Evolutionary conservation across 2,329 filamentous ascomycete genomes (phyloP), one percentile per base, ranked within the genome.

Genomic region (Calonectria hongkongensis): DNA sequence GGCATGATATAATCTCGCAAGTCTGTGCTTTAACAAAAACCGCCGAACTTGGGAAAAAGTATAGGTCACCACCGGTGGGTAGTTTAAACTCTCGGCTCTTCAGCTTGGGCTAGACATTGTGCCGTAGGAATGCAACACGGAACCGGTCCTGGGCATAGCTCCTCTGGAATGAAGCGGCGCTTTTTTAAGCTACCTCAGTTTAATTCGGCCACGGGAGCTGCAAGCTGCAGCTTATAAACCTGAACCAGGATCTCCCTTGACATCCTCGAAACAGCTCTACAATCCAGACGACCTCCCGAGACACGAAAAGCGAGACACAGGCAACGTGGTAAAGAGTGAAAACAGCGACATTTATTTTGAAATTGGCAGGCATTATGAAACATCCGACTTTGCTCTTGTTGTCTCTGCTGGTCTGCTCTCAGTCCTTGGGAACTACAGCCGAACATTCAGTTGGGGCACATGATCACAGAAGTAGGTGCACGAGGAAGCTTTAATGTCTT

Each of bases 401-500:
- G 48, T 48, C 50, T 56, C 16, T 72, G 16, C 58, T 68, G 4
- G 27, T 58, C 25, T 65, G 58, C 50, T 4, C 56, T 47, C 65
- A 65, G 45, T 36, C 47, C 16, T 58, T 66, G 30, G 27, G 66
- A 27, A 30, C 50, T 28, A 63, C 30, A 18, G 65, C 65, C 4
- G 48, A 60, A 8, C 65, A 51, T 9, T 50, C 21, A 1, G 9
- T 51, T 47, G 36, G 16, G 30, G 15, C 30, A 9, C 27, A 41
- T 48, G 54, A 50, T 2, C 45, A 67, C 45, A 30, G 18, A 16
- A 43, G 69, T 68, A 54, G 68, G 69, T 68, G 45, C 30, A 63
- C 27, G 64, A 13, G 12, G 10, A n/a, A 25, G 13, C 13, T 13
- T 16, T 15, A 4, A 21, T 48, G 36, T n/a, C 33, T 27, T 39